These are phyloP conservation scores for Zasmidium angulare DNA, from an alignment of 2,329 filamentous ascomycete species.

Conservation along the genomic window DNA sequence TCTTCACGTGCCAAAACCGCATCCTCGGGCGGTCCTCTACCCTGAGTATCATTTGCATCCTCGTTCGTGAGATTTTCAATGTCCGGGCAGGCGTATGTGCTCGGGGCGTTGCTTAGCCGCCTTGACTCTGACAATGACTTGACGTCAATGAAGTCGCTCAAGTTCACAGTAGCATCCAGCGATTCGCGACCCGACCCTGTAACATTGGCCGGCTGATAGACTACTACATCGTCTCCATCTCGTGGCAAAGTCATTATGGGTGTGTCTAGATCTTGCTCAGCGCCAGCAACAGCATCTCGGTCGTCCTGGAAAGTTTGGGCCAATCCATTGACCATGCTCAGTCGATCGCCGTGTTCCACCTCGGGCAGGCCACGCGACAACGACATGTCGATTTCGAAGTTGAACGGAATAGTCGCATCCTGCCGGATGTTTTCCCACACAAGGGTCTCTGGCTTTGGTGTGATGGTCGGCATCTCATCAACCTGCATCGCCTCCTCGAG, in stretches of 20 bases:
- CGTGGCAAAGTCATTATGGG: background rate
- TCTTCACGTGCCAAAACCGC: background rate
- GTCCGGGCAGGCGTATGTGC: background rate
- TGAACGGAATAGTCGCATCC: constrained; percentile 31
- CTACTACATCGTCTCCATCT: background rate
- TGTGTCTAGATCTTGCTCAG: background rate
- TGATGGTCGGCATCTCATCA: constrained; percentile 5
- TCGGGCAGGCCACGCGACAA: constrained; percentile 14
- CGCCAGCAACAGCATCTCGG: background rate
- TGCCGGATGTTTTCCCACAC: constrained; percentile 32
- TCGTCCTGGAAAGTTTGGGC: background rate
- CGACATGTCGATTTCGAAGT: constrained; percentile 26
- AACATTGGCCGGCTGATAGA: background rate
- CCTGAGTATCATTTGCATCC: background rate
- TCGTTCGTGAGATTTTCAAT: background rate
- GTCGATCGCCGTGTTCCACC: constrained; percentile 14
- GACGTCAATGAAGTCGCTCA: constrained; percentile 34
- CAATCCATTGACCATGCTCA: constrained; percentile 8
- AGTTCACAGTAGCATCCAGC: constrained; percentile 24
- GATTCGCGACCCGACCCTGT: constrained; percentile 2
- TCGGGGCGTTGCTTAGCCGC: background rate
- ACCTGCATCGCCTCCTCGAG: constrained; percentile 5
- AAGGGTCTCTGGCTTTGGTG: constrained; percentile 28
- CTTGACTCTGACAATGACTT: constrained; percentile 21
- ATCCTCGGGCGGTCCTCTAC: background rate